Conservation (phyloP, 768 basidiomycete genomes). For the Guyanaporus albipodus region DNA sequence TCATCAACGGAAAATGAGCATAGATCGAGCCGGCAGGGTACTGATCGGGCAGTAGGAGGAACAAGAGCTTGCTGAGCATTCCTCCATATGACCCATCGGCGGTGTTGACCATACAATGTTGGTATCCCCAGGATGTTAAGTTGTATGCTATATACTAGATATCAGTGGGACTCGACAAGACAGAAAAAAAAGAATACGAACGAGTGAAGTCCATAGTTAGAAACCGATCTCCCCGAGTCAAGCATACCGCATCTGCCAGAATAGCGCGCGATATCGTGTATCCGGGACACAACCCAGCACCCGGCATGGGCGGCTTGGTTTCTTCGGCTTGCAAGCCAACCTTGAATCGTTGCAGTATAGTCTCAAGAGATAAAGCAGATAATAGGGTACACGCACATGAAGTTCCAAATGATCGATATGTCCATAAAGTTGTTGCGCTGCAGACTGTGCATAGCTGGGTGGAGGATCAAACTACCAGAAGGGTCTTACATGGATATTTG, state of each 20-base stretch:
- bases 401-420: slow-evolving; percentile 80
- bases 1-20: slow-evolving; percentile 79
- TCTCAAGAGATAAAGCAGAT: neutral
- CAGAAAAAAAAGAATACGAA: slow-evolving; percentile 32
- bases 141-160: slow-evolving; percentile 56
- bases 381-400: slow-evolving; percentile 43
- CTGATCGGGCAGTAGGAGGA: slow-evolving; percentile 64
- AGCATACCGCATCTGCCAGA: slow-evolving; percentile 69
- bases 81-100: slow-evolving; percentile 74
- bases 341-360: slow-evolving; percentile 25
- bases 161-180: slow-evolving; percentile 3
- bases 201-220: slow-evolving; percentile 75
- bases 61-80: slow-evolving; percentile 67
- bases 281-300: slow-evolving; percentile 76
- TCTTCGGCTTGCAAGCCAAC: slow-evolving; percentile 73
- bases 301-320: slow-evolving; percentile 56
- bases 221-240: slow-evolving; percentile 78
- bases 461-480: neutral
- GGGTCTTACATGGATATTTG: slow-evolving; percentile 47
- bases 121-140: slow-evolving; percentile 75
- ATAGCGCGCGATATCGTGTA: slow-evolving; percentile 86
- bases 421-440: slow-evolving; percentile 62
- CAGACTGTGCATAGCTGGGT: slow-evolving; percentile 36
- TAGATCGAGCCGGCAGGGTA: slow-evolving; percentile 64
- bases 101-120: slow-evolving; percentile 61